Percentiles rank a stretch among this genome's conserved stretches.
These are phyloP conservation scores for Saccharomyces hybrid DNA, from an alignment of 1,139 yeast species.

Conservation along the genomic window DNA sequence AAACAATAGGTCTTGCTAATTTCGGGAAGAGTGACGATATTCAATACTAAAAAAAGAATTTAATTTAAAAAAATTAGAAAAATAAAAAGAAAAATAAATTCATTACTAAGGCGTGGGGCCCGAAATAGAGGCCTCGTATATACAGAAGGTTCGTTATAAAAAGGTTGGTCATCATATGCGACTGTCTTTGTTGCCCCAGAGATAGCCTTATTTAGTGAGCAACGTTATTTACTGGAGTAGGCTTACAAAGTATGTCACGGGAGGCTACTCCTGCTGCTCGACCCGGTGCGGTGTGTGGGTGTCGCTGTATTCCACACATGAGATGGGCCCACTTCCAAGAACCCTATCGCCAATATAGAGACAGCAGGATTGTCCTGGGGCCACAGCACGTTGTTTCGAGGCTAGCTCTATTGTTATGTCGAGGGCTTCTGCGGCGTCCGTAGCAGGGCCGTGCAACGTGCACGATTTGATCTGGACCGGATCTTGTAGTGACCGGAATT, in stretches of 20 bases:
- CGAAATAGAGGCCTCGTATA: not conserved
- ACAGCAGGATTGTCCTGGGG: slow-evolving; percentile 84
- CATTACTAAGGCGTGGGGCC: not conserved
- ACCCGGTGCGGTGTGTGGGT: not conserved
- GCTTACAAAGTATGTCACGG: too few species aligned
- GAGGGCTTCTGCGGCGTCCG: slow-evolving; percentile 1
- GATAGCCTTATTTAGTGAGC: too few species aligned
- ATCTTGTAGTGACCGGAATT: slow-evolving; percentile 62
- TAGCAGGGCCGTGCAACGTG: slow-evolving; percentile 27
- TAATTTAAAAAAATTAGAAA: not conserved
- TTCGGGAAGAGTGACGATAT: not conserved
- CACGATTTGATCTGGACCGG: slow-evolving; percentile 35
- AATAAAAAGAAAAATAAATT: not conserved
- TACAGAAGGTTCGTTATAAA: not conserved
- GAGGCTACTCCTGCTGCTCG: too few species aligned
- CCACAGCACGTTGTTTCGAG: slow-evolving; percentile 58
- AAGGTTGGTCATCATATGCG: too few species aligned
- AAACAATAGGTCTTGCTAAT: not conserved
- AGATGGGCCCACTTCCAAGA: slow-evolving; percentile 67
- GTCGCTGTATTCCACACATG: not conserved
- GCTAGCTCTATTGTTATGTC: not conserved
- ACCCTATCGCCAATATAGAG: slow-evolving; percentile 60
- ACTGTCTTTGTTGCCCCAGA: too few species aligned
- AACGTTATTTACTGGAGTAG: not conserved
- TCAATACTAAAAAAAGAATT: not conserved